Evolutionary conservation across 306 rosid species (phyloP), one percentile per base, ranked within the genome.

Genomic region (Lathyrus tuberosus): DNA sequence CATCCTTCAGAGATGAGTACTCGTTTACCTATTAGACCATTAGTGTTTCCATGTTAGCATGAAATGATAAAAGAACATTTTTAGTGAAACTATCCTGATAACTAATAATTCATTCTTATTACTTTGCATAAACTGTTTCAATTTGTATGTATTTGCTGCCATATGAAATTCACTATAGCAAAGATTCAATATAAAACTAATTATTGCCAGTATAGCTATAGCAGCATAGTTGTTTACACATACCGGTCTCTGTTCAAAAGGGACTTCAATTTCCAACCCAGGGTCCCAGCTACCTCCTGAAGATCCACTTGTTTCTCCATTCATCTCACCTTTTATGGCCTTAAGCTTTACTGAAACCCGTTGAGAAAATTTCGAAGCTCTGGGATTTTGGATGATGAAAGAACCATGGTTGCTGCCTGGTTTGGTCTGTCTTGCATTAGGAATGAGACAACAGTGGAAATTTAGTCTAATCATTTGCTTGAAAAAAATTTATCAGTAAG

Each of bases 221-320:
- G 22, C 22, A n/a, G 17, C 17, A 24, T 13, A 37, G 44, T 22
- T 65, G 26, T 31, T 58, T 11, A 16, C 5, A 83, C 85, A 18
- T 88, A 91, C 96, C 89, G 95, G 97, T 60, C 97, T 89, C 84
- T 88, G 99, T 73, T 94, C 96, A 65, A 83, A 94, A 31, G 99
- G 96, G 81, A 94, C 96, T 73, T 82, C 99, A 62, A 91, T 80
- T 83, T 94, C 97, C 83, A 88, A 69, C 53, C 88, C 92, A 8
- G 96, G 95, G 47, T 94, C 90, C 96, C 97, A 94, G 75, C 88
- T 94, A 60, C 76, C 87, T 41, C 96, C 90, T 1, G 81, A 88
- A 62, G 85, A 90, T 51, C 90, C 87, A 8, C 91, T 84, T 30
- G 83, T 85, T 77, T 64, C 97, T 30, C 96, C 97, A 9, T 78